Conservation (phyloP, 306 rosid genomes). For the Prosopis cineraria region DNA sequence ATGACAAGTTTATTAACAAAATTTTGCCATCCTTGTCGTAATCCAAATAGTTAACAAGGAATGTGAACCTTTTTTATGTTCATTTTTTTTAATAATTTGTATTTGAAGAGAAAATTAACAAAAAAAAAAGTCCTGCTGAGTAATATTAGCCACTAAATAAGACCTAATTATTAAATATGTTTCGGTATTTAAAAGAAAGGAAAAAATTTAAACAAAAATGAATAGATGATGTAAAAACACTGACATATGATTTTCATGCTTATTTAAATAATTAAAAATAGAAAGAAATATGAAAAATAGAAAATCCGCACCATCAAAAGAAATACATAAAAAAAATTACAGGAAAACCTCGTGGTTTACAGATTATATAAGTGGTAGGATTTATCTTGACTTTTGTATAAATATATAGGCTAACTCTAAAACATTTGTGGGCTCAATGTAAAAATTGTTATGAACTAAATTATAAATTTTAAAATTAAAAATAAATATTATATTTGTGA, state of each 20-base stretch:
- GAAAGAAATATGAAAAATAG: not conserved
- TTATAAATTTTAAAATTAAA: too few relatives aligned
- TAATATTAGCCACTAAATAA: not conserved
- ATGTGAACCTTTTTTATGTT: too few relatives aligned
- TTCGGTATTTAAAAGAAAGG: not conserved
- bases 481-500: too few relatives aligned
- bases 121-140: not conserved
- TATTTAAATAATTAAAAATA: too few relatives aligned
- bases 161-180: too few relatives aligned
- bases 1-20: not conserved
- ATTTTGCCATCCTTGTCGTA: not conserved
- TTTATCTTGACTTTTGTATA: not conserved
- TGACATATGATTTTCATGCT: too few relatives aligned
- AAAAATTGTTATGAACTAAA: too few relatives aligned
- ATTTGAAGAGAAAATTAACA: not conserved
- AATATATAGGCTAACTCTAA: not conserved
- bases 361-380: too few relatives aligned
- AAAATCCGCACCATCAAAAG: not conserved
- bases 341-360: not conserved
- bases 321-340: too few relatives aligned
- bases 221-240: too few relatives aligned
- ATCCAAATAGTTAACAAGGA: not conserved
- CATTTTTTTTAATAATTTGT: not conserved
- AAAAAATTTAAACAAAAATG: too few relatives aligned
- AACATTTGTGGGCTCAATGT: too few relatives aligned